These are phyloP conservation scores for Chlamydomonas sp. DNA, from an alignment of 139 green algal species.

Conservation along the genomic window DNA sequence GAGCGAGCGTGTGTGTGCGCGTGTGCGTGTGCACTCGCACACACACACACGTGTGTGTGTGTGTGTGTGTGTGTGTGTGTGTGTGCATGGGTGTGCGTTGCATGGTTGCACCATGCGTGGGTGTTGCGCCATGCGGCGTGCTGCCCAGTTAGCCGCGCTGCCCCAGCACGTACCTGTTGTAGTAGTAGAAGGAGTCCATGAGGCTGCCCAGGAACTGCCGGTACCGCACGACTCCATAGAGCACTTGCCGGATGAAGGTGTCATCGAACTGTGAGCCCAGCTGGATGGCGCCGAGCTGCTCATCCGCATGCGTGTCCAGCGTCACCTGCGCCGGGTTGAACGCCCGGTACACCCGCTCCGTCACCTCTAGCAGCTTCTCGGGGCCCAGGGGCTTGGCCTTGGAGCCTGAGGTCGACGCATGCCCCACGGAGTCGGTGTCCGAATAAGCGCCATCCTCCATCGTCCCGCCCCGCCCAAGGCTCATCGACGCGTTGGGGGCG, in stretches of 20 bases:
- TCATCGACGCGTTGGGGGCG: too few relatives aligned
- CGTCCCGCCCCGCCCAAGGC: too few relatives aligned
- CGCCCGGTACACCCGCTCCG: conserved; percentile 30
- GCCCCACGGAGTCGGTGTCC: too few relatives aligned
- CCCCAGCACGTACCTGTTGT: conserved; percentile 31
- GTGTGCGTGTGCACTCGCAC: neutral
- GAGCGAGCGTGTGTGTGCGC: neutral
- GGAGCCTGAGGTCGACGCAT: too few relatives aligned
- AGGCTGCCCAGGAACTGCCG: conserved; percentile 31
- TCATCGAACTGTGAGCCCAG: conserved; percentile 37
- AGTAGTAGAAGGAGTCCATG: conserved; percentile 47
- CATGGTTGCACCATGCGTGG: too few relatives aligned
- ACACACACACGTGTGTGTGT: neutral
- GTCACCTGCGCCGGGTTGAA: conserved; percentile 47
- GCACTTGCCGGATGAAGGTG: conserved; percentile 39
- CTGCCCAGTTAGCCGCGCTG: too few relatives aligned
- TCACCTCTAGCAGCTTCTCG: conserved; percentile 29
- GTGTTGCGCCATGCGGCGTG: too few relatives aligned
- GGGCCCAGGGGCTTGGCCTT: conserved; percentile 23
- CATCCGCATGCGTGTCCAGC: conserved; percentile 42
- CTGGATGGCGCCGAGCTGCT: conserved; percentile 21
- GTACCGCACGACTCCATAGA: conserved; percentile 45
- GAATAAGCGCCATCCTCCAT: too few relatives aligned
- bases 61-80: neutral
- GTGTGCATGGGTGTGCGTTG: neutral